Evolutionary conservation across 495 filamentous ascomycete genomes (phyloP).

Genomic region (Hamigera avellanea): DNA sequence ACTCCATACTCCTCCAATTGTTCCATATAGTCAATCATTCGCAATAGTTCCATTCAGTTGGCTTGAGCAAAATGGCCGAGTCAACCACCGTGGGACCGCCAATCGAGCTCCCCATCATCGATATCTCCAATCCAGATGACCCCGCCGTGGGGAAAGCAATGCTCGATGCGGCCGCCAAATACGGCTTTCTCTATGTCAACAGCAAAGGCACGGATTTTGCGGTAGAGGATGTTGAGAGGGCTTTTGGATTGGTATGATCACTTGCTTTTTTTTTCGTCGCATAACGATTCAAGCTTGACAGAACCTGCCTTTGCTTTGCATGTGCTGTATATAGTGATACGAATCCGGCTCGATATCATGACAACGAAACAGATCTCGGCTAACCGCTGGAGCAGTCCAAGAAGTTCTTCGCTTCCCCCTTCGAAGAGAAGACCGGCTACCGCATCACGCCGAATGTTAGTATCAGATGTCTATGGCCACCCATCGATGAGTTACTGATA

Average conservation of each 20-base stretch:
- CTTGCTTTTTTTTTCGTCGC: too few species aligned
- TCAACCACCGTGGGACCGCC: slow-evolving; percentile 18
- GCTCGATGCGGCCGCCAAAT: slow-evolving; percentile 65
- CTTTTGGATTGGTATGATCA: slow-evolving; percentile 75
- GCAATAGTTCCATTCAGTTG: too few species aligned
- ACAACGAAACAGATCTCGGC: slow-evolving; percentile 1
- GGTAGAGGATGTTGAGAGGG: slow-evolving; percentile 49
- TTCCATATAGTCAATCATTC: too few species aligned
- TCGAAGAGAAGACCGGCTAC: slow-evolving; percentile 60
- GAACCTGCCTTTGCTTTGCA: too few species aligned
- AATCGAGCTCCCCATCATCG: slow-evolving; percentile 65
- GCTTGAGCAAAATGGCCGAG: slow-evolving; percentile 32
- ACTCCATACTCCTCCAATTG: background rate
- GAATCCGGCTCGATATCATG: background rate
- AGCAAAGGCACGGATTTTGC: slow-evolving; percentile 58
- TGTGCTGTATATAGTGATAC: too few species aligned
- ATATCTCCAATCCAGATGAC: slow-evolving; percentile 49
- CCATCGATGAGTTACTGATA: too few species aligned
- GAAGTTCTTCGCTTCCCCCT: slow-evolving; percentile 62
- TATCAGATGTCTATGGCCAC: slow-evolving; percentile 5
- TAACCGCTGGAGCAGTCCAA: slow-evolving; percentile 45
- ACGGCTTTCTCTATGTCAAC: slow-evolving; percentile 85
- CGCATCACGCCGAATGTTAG: slow-evolving; percentile 55
- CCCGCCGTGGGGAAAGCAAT: slow-evolving; percentile 54
- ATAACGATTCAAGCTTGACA: too few species aligned